These are phyloP conservation scores for Silene conica DNA, from an alignment of 148 eudicot genomes.

Conservation along the genomic window DNA sequence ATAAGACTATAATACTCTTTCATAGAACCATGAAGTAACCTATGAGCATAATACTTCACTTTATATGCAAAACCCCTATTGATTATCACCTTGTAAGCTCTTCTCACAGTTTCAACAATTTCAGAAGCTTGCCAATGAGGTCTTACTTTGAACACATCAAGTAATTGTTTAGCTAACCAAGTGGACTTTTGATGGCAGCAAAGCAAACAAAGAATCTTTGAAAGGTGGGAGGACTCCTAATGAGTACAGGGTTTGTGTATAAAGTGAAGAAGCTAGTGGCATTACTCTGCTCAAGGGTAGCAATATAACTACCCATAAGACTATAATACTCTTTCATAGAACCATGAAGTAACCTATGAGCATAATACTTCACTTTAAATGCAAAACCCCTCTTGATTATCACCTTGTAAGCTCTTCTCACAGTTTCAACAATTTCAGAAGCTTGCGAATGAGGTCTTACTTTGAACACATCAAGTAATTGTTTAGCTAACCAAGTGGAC, in stretches of 20 bases:
- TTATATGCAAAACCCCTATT: constrained; percentile 5
- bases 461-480: neutral
- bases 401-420: constrained; percentile 6
- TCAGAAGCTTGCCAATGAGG: constrained; percentile 2
- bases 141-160: neutral
- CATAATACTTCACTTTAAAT: too few species aligned
- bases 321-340: too few species aligned
- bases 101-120: neutral
- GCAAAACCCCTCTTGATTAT: too few species aligned
- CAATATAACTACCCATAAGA: too few species aligned
- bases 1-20: too few species aligned
- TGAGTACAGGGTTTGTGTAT: neutral
- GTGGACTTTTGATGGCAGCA: neutral
- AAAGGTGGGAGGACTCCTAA: neutral
- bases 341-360: too few species aligned
- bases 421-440: neutral
- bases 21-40: too few species aligned
- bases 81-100: neutral
- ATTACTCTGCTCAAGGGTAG: neutral
- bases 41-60: too few species aligned
- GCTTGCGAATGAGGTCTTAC: constrained; percentile 1
- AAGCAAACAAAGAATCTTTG: neutral
- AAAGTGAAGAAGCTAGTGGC: neutral
- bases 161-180: neutral
- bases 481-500: neutral